Conservation (phyloP, 2,329 filamentous ascomycete species). For the Fusarium chuoi region DNA sequence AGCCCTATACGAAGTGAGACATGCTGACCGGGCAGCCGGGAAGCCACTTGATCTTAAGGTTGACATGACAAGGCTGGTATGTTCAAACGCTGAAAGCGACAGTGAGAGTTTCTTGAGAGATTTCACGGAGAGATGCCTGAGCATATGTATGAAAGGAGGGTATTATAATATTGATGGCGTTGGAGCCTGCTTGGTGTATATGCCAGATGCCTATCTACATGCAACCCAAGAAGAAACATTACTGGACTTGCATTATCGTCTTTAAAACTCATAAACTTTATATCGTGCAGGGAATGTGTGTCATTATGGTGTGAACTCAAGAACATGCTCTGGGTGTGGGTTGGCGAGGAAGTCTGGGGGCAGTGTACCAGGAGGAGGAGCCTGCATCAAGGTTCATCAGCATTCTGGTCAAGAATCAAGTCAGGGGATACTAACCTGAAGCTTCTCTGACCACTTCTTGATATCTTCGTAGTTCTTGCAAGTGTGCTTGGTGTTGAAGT, state of each 20-base stretch:
- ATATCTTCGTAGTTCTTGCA: constrained; percentile 68
- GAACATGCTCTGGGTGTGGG: constrained; percentile 17
- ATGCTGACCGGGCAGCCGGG: not conserved
- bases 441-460: constrained; percentile 62
- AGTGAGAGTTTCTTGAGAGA: too few species aligned
- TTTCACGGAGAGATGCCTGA: not conserved
- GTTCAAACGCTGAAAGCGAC: fast-evolving
- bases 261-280: not conserved
- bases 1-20: not conserved
- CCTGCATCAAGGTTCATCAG: constrained; percentile 22
- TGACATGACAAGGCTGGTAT: fast-evolving
- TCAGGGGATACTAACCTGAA: constrained; percentile 52
- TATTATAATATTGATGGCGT: not conserved
- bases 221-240: not conserved
- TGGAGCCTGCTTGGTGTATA: not conserved
- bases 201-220: not conserved
- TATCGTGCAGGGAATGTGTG: fast-evolving
- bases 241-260: not conserved
- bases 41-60: not conserved
- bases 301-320: constrained; percentile 30
- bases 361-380: constrained; percentile 27
- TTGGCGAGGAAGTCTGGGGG: constrained; percentile 28
- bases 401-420: fast-evolving
- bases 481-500: constrained; percentile 70
- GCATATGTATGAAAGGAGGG: not conserved